Base-by-base conservation (phyloP, 78 protist genomes). In the Polysphondylium violaceum region DNA sequence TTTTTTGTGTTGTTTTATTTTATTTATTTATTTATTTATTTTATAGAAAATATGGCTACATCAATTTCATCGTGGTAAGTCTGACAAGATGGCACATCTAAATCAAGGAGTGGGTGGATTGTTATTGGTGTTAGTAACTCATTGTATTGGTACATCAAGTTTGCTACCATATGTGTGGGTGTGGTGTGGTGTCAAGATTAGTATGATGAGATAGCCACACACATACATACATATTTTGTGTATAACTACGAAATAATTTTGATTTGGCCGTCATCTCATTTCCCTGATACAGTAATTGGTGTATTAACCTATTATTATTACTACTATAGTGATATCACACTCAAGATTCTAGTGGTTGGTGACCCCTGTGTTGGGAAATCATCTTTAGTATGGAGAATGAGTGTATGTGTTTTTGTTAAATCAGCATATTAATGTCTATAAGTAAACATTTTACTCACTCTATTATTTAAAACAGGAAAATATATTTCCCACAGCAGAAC, bases 321-420 rank as follows among this genome's bases (percentile, higher is more conserved):
- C 27, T 16, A 31, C 25, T 0, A 41, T 36, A 79, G 78, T 43
- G 90, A 83, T 64, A 83, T 83, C 36, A 58, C 78, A 25, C 21
- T 83, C 12, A 83, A 69, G 63, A 74, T 69, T 4, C 55, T 83
- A 31, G 6, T 83, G 12, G 78, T 83, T 19, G 90, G 90, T 31
- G 90, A 83, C 27, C 38, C 90, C 35, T n/a, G 38, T n/a, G 65
- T 63, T 56, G 90, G 90, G n/a, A 83, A 83, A 69, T 69, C 90
- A 56, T 27, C 79, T 16, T 51, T 83, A 41, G 51, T 83, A 58
- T 83, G 90, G 90, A 67, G 90, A 43, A 56, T 69, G 58, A 40
- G 79, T 58, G 90, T 76, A 76, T 19, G 74, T 60, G 3, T 6
- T 35, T 27, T 33, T 7, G 35, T 12, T 0, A 47, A 51, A 27